These are phyloP conservation scores for Hymenoscyphus repandus DNA, from an alignment of 2,329 filamentous ascomycete species.

Conservation along the genomic window DNA sequence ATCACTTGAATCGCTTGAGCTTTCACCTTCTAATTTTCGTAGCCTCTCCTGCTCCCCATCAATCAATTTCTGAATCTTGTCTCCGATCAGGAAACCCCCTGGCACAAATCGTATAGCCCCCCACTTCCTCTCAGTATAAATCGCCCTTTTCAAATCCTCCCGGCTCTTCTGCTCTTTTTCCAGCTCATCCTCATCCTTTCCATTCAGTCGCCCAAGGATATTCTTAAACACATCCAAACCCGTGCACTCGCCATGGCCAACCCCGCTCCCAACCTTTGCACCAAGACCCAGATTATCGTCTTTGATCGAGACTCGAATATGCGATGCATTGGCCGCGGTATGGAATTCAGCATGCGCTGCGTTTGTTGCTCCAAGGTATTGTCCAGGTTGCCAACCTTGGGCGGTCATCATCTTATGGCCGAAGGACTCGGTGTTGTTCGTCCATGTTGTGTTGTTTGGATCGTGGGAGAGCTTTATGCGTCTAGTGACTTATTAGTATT, in stretches of 20 bases:
- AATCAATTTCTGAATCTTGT: slow-evolving; percentile 46
- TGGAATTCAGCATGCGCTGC: slow-evolving; percentile 71
- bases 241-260: slow-evolving; percentile 65
- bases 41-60: slow-evolving; percentile 33
- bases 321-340: slow-evolving; percentile 74
- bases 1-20: slow-evolving; percentile 7
- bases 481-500: slow-evolving; percentile 41
- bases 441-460: slow-evolving; percentile 95
- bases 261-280: slow-evolving; percentile 66
- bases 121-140: slow-evolving; percentile 71
- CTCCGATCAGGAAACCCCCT: slow-evolving; percentile 66
- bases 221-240: slow-evolving; percentile 84
- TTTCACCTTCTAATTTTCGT: slow-evolving; percentile 23
- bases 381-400: slow-evolving; percentile 87
- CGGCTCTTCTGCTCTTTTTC: slow-evolving; percentile 64
- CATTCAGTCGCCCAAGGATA: slow-evolving; percentile 82
- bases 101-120: slow-evolving; percentile 80
- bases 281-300: slow-evolving; percentile 90
- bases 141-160: slow-evolving; percentile 64
- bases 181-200: slow-evolving; percentile 70
- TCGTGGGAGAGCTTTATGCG: slow-evolving; percentile 72
- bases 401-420: slow-evolving; percentile 84
- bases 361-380: slow-evolving; percentile 72
- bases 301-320: slow-evolving; percentile 80
- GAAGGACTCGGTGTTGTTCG: slow-evolving; percentile 72